These are phyloP conservation scores for Monosporascus cannonballus DNA, from an alignment of 2,329 filamentous ascomycete species.

Conservation along the genomic window DNA sequence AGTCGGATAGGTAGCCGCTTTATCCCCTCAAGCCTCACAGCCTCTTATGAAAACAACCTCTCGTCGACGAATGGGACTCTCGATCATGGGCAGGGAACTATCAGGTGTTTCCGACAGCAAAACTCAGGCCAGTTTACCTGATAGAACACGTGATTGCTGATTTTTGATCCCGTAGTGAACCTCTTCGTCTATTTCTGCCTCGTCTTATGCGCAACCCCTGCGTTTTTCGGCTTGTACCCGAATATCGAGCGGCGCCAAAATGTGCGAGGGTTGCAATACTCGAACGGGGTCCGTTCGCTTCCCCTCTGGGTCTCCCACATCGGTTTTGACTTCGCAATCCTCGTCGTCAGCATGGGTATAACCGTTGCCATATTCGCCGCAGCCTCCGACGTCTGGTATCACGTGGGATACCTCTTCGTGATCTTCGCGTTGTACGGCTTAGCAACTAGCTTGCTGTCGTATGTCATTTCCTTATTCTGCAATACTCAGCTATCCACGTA, in stretches of 20 bases:
- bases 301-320: conserved; percentile 84
- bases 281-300: conserved; percentile 76
- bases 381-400: conserved; percentile 64
- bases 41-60: too few relatives aligned
- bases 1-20: too few relatives aligned
- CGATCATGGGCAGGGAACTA: too few relatives aligned
- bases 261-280: conserved; percentile 82
- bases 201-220: conserved; percentile 71
- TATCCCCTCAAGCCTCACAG: not conserved
- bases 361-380: conserved; percentile 64
- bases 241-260: conserved; percentile 76
- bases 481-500: conserved; percentile 78
- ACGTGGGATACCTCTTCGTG: conserved; percentile 74
- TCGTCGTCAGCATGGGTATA: conserved; percentile 60
- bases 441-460: conserved; percentile 68
- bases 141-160: not conserved
- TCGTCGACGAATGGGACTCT: too few relatives aligned
- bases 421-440: conserved; percentile 77
- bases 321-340: conserved; percentile 71
- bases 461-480: conserved; percentile 75
- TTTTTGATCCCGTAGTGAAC: conserved; percentile 44
- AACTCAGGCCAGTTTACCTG: too few relatives aligned
- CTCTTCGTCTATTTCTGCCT: conserved; percentile 77
- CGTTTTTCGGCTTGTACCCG: conserved; percentile 83
- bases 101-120: too few relatives aligned